Base-by-base conservation (phyloP, 1,139 yeast species). In the Pneumocystis wakefieldiae region DNA sequence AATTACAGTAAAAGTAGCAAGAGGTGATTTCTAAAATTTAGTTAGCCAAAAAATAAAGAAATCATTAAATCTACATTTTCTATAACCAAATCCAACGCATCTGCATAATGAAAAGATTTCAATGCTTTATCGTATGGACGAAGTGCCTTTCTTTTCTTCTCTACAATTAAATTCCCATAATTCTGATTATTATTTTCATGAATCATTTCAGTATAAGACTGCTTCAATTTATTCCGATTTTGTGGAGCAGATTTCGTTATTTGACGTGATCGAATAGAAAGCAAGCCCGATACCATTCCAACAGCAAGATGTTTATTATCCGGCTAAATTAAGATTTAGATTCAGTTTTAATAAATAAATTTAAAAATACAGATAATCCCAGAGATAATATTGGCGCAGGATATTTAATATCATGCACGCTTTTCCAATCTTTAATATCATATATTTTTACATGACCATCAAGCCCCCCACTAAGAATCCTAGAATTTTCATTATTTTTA, bases 361-460 rank as follows among this genome's bases (percentile, higher is more conserved):
- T 6, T 39, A 8, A 2, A 32, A 38, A 17, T 59, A 39, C 61
- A 19, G 66, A 62, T 8, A 65, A 42, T 28, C 59, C 67, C 36
- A 59, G n/a, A 17, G 65, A 62, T 29, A 65, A 55, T 17, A 65
- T 57, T 12, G 65, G 61, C 24, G 59, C 64, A 6, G 67, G 61
- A 59, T 65, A 65, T 59, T 65, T 65, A 32, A 65, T 62, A 59
- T 97, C 97, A 73, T 90, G 92, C 73, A 86, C 87, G 67, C 91
- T 96, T 66, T 86, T 87, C 91, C 95, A 92, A 67, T 81, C 64
- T 77, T 83, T 76, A 42, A 88, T 83, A 74, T 91, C 97, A 73
- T 92, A 88, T 60, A 91, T 90, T 75, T 92, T 92, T 65, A 92
- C 96, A 74, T 92, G 98, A 19, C 98, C 98, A 74, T 92, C 98